Base-by-base conservation (phyloP, 495 filamentous ascomycete genomes). In the Penicillium paxilli region DNA sequence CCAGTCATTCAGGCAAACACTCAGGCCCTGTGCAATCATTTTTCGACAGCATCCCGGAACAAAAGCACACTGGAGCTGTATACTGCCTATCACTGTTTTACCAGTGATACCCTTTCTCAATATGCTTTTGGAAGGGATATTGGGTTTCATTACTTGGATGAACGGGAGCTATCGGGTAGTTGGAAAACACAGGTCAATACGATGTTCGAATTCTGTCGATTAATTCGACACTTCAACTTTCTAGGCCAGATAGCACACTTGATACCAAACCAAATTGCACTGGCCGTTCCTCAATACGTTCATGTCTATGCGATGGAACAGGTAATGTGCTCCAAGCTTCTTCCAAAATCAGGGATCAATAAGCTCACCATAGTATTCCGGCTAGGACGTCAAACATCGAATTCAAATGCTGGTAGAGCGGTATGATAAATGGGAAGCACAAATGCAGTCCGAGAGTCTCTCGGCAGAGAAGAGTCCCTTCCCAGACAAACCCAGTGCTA, bases 41-140 rank as follows among this genome's bases (percentile, higher is more conserved):
- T 57, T 45, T 35, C 44, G 30, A 6, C 17, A 1, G 11, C 51
- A 51, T 11, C 28, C 7, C 32, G 50, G 4, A 44, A 23, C 3
- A 20, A 63, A 9, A 37, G 62, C 10, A 45, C 65, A 1, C 49
- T 82, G 2, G 65, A 74, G 22, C 44, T 82, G 11, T 61, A 73
- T 44, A 51, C 66, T 5, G 74, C 71, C 1, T 78, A 71, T 47
- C 51, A 63, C n/a, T 66, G 70, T 11, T 63, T 80, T 32, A 72
- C 77, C 1, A 65, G 65, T 24, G 74, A 83, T 51, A 69, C 71
- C 20, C 71, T 79, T 23, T 68, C 65, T 1, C 58, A 69, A 6
- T 74, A 78, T 47, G 65, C 67, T 12, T 74, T 77, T 32, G 68
- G 55, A 3, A 5, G 20, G 4, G 20, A 57, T 5, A 17, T 44